Conservation (phyloP, 2,329 filamentous ascomycete genomes). For the Xylariaceae sp. region DNA sequence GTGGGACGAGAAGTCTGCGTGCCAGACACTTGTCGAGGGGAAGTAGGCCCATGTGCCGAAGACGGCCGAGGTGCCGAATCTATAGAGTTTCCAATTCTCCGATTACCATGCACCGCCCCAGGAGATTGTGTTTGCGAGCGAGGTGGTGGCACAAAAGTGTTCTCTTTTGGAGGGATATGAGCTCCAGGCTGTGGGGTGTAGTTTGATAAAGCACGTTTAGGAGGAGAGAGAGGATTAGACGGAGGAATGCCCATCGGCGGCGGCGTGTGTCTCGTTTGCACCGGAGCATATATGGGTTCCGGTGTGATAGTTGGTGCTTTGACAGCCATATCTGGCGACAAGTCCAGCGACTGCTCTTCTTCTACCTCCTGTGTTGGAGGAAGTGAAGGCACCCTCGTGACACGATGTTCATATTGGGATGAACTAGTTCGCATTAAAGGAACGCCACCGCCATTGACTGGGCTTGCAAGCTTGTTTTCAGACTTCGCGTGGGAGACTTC, state of each 20-base stretch:
- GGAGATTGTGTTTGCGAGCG: slow-evolving; percentile 70
- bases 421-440: slow-evolving; percentile 58
- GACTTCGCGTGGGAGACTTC: slow-evolving; percentile 57
- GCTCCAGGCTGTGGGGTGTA: slow-evolving; percentile 55
- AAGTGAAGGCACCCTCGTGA: slow-evolving; percentile 63
- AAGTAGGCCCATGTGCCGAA: slow-evolving; percentile 56
- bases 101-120: slow-evolving; percentile 52
- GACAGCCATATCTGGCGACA: slow-evolving; percentile 34
- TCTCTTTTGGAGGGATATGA: slow-evolving; percentile 40
- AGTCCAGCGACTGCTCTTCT: slow-evolving; percentile 56
- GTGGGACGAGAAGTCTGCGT: slow-evolving; percentile 36
- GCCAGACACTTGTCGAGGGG: slow-evolving; percentile 41
- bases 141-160: slow-evolving; percentile 61
- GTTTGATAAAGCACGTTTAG: slow-evolving; percentile 59
- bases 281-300: slow-evolving; percentile 50
- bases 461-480: slow-evolving; percentile 39
- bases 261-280: slow-evolving; percentile 54
- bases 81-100: slow-evolving; percentile 40
- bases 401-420: slow-evolving; percentile 59
- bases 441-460: slow-evolving; percentile 48
- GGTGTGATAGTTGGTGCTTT: slow-evolving; percentile 35
- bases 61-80: slow-evolving; percentile 62
- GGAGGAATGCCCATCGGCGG: slow-evolving; percentile 54
- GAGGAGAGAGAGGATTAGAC: slow-evolving; percentile 57
- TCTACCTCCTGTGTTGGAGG: slow-evolving; percentile 69